A percentile compares a stretch with the other conserved stretches of the same genome.
These are phyloP conservation scores for Meyerozyma sp. DNA, from an alignment of 1,139 yeast species.

Conservation along the genomic window DNA sequence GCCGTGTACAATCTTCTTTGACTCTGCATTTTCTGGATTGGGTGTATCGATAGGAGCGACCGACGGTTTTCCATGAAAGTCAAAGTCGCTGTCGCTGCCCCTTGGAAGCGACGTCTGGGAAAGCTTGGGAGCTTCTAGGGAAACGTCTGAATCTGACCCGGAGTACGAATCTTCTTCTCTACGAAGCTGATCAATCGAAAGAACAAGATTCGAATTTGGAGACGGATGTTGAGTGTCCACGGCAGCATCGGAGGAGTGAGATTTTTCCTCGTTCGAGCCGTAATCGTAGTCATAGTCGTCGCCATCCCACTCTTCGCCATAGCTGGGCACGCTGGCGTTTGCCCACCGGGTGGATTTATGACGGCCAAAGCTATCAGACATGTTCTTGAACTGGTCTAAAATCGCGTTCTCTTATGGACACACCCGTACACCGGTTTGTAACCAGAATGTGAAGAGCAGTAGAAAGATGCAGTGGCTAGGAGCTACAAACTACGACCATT, in stretches of 20 bases:
- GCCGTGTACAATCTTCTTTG: background rate
- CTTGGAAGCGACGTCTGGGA: background rate
- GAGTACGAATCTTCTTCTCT: conserved; percentile 13
- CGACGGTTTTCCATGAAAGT: background rate
- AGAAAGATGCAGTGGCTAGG: background rate
- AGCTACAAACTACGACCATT: background rate
- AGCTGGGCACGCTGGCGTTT: conserved; percentile 50
- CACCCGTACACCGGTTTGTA: background rate
- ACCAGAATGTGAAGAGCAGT: background rate
- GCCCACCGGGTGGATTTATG: conserved; percentile 64
- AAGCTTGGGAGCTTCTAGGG: background rate
- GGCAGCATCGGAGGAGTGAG: background rate
- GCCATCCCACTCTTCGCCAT: conserved; percentile 55
- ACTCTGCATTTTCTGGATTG: background rate
- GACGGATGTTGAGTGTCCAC: background rate
- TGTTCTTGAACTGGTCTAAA: conserved; percentile 6
- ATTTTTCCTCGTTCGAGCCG: conserved; percentile 6
- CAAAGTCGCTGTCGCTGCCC: background rate
- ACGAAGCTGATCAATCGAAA: conserved; percentile 30
- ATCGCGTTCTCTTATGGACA: background rate
- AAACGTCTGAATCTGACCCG: conserved; percentile 12
- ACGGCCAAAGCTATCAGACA: conserved; percentile 46
- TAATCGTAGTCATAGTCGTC: conserved; percentile 31
- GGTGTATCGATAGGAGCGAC: background rate
- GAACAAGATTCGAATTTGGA: conserved; percentile 18